These are phyloP conservation scores for Lactarius trivialis DNA, from an alignment of 768 basidiomycete species.

Conservation along the genomic window DNA sequence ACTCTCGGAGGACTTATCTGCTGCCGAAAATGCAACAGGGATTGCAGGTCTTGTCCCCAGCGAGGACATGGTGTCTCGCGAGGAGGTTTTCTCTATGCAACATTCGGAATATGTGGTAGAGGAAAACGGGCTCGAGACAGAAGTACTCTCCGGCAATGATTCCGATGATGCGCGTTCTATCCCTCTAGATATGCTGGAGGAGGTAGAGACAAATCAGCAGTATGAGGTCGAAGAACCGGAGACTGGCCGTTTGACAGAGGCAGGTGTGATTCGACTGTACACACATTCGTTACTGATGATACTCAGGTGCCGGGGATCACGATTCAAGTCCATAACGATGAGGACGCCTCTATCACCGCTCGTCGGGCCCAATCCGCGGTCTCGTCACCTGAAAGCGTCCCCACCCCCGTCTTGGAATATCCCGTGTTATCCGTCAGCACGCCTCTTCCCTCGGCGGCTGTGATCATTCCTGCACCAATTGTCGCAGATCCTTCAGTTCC, in stretches of 20 bases:
- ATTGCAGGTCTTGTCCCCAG: not conserved
- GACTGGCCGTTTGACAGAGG: constrained; percentile 9
- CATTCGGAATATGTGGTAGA: constrained; percentile 14
- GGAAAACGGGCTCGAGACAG: not conserved
- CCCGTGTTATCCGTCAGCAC: not conserved
- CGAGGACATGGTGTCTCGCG: not conserved
- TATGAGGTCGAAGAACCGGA: constrained; percentile 18
- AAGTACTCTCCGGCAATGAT: not conserved
- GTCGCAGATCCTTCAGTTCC: constrained; percentile 23
- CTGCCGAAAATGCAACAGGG: not conserved
- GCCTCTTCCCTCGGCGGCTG: not conserved
- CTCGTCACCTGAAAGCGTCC: not conserved
- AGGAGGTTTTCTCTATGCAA: not conserved
- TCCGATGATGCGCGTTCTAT: constrained; percentile 10
- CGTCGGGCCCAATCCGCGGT: not conserved
- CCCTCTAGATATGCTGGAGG: constrained; percentile 6
- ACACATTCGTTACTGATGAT: not conserved
- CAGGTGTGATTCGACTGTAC: not conserved
- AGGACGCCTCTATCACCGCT: not conserved
- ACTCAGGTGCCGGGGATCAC: constrained; percentile 3
- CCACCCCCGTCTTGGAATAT: not conserved
- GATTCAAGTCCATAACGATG: not conserved
- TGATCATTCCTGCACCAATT: constrained; percentile 19
- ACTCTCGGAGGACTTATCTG: constrained; percentile 4
- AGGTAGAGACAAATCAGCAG: not conserved